Percentiles rank a stretch among this genome's conserved stretches.
phyloP scores from a whole-genome alignment of 2,329 filamentous ascomycete genomes.

The Biscogniauxia mediterranea region DNA sequence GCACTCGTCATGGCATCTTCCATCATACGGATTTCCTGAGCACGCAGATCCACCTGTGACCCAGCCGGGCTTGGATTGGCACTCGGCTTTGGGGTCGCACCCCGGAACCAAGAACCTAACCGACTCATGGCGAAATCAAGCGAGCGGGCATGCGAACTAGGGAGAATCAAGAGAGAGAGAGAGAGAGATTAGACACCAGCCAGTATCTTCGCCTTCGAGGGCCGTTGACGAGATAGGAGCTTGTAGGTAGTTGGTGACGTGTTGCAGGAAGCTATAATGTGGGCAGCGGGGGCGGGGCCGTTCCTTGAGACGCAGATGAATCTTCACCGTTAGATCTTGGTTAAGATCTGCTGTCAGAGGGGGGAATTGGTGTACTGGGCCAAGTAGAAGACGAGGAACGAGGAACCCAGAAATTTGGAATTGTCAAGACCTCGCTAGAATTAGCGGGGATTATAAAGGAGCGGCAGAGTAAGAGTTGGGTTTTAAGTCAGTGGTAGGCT shows the following conservation, averaged over 20 bases:
- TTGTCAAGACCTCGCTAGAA: background rate
- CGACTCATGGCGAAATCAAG: constrained; percentile 41
- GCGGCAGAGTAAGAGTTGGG: too few species aligned
- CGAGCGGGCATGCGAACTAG: background rate
- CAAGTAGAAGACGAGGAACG: background rate
- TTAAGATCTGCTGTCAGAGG: background rate
- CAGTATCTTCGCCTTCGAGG: background rate
- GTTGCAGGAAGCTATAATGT: background rate
- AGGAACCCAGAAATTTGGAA: background rate
- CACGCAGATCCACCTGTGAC: constrained; percentile 35
- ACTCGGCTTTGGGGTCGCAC: constrained; percentile 36
- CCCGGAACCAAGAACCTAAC: constrained; percentile 52
- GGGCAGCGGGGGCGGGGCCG: too few species aligned
- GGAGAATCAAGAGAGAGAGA: background rate
- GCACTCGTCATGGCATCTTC: constrained; percentile 63
- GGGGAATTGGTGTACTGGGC: background rate
- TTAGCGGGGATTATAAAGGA: background rate
- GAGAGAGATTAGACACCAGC: background rate
- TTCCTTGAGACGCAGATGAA: background rate
- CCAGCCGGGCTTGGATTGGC: constrained; percentile 30
- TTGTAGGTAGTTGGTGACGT: background rate
- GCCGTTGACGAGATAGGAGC: background rate
- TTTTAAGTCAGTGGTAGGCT: too few species aligned
- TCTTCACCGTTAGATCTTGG: background rate
- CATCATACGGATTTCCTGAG: constrained; percentile 53